A percentile compares a stretch with the other conserved stretches of the same genome.
phyloP scores from a whole-genome alignment of 202 grass and related monocot species.

The Panicum hallii region DNA sequence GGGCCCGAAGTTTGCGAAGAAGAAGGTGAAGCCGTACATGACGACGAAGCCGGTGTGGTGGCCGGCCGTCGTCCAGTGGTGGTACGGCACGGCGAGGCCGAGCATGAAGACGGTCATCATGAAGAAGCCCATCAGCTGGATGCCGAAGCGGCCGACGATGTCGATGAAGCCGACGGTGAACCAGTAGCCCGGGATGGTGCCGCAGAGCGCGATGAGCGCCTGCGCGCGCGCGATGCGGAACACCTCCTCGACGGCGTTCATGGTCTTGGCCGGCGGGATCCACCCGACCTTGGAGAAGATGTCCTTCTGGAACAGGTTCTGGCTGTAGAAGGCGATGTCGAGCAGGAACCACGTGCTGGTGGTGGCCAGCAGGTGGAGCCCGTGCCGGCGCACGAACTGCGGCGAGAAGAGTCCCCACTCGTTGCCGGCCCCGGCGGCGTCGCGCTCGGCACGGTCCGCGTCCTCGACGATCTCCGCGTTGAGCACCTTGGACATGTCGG shows the following conservation, averaged over 20 bases:
- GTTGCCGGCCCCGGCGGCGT: neutral
- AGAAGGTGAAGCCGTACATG: conserved; percentile 74
- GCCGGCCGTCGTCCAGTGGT: conserved; percentile 67
- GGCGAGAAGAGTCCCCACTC: conserved; percentile 60
- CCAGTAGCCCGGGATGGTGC: conserved; percentile 75
- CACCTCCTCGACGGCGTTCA: conserved; percentile 67
- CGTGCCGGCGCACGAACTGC: conserved; percentile 58
- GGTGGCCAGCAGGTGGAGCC: conserved; percentile 61
- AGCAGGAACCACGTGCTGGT: conserved; percentile 66
- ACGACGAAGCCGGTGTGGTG: conserved; percentile 60
- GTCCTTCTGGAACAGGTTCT: conserved; percentile 72
- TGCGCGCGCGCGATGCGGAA: conserved; percentile 63
- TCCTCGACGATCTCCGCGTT: conserved; percentile 40
- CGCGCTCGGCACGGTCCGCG: neutral
- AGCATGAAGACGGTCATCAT: conserved; percentile 79
- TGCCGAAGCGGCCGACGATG: conserved; percentile 59
- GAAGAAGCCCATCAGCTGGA: conserved; percentile 62
- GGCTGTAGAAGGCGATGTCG: conserved; percentile 71
- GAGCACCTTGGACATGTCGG: conserved; percentile 70
- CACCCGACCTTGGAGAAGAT: conserved; percentile 64
- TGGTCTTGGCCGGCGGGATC: conserved; percentile 58
- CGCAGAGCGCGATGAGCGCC: conserved; percentile 67
- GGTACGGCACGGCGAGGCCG: conserved; percentile 64
- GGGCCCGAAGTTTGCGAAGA: conserved; percentile 79
- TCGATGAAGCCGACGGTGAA: conserved; percentile 68